Conservation (phyloP, 208 protist genomes). For the Phytomonas serpens region DNA sequence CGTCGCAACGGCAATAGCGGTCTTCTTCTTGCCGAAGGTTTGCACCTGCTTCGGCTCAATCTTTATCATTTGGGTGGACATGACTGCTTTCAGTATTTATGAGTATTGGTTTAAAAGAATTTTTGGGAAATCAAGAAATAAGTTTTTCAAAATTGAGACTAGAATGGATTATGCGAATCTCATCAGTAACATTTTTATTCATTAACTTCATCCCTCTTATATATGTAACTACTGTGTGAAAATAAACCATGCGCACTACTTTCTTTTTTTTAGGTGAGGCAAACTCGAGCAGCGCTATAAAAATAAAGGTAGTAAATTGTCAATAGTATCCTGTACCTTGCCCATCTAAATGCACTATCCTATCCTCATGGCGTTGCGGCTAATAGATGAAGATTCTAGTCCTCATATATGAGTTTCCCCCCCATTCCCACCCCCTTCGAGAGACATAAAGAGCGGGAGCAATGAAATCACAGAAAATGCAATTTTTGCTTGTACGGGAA, state of each 20-base stretch:
- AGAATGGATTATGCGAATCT: neutral
- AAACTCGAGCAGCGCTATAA: neutral
- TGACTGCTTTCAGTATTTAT: conserved; percentile 11
- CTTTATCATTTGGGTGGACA: conserved; percentile 68
- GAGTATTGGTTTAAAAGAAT: neutral
- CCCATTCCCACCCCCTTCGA: no score
- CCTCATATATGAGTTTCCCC: neutral
- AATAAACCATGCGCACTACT: neutral
- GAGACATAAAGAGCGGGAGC: neutral
- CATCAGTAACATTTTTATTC: neutral
- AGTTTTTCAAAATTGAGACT: neutral
- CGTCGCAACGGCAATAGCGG: conserved; percentile 97
- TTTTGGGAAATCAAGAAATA: neutral
- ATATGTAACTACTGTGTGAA: neutral
- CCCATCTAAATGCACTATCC: neutral
- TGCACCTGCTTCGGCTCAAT: conserved; percentile 85
- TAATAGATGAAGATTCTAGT: neutral
- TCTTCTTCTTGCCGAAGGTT: conserved; percentile 98
- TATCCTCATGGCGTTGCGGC: neutral
- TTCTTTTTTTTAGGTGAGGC: neutral
- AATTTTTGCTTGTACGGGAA: neutral
- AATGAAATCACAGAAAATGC: neutral
- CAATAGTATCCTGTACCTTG: neutral
- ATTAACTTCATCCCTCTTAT: neutral
- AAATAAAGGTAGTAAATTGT: neutral